Percentiles rank a stretch among this genome's conserved stretches.
Evolutionary conservation across 495 filamentous ascomycete genomes (phyloP).

Genomic region (Penicillium robsamsonii): DNA sequence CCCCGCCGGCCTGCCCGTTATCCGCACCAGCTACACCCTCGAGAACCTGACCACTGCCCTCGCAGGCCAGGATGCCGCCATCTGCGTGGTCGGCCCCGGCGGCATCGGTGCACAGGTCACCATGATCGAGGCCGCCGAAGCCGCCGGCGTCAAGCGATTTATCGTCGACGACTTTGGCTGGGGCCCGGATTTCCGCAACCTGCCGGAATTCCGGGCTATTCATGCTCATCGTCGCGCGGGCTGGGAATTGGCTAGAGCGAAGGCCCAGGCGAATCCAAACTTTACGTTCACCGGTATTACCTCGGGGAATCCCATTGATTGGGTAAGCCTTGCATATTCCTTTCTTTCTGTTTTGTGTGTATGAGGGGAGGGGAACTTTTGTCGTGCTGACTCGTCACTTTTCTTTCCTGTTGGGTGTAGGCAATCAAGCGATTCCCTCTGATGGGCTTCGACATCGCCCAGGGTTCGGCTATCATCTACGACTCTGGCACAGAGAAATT

Average conservation of each 20-base stretch:
- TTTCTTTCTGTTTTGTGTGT: neutral
- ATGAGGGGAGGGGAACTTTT: neutral
- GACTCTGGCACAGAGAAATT: conserved; percentile 28
- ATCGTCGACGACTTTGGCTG: conserved; percentile 29
- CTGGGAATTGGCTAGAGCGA: conserved; percentile 6
- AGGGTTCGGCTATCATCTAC: conserved; percentile 12
- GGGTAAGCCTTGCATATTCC: conserved; percentile 6
- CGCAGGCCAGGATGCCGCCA: conserved; percentile 54
- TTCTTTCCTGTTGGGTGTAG: neutral
- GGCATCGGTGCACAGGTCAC: conserved; percentile 38
- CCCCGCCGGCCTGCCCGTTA: conserved; percentile 13
- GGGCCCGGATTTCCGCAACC: conserved; percentile 10
- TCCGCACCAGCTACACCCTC: conserved; percentile 9
- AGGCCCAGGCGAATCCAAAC: conserved; percentile 1
- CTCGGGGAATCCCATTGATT: conserved; percentile 15
- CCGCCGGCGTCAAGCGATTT: conserved; percentile 58
- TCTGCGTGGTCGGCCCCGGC: conserved; percentile 47
- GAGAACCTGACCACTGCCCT: conserved; percentile 37
- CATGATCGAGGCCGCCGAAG: conserved; percentile 57
- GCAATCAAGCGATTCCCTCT: conserved; percentile 10
- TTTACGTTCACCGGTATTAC: conserved; percentile 14
- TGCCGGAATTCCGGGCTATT: conserved; percentile 12
- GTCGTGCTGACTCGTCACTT: neutral
- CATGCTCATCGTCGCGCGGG: conserved; percentile 4
- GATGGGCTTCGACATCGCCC: conserved; percentile 9